phyloP scores from a whole-genome alignment of 2,329 filamentous ascomycete genomes.

The Aspergillus sp. region DNA sequence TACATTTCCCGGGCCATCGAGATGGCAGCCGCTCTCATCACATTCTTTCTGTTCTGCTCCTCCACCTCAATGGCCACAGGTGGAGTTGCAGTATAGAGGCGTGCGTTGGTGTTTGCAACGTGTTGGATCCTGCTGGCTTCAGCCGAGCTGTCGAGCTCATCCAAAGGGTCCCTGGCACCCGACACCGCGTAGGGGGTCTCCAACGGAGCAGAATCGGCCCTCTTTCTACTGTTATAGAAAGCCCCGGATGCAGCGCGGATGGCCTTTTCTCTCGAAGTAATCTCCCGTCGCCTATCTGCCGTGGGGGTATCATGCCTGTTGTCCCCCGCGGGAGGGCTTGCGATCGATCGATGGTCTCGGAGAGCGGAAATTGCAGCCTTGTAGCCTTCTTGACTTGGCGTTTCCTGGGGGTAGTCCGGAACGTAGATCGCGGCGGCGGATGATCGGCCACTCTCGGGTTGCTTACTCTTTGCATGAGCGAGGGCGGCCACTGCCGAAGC shows the following conservation, averaged over 20 bases:
- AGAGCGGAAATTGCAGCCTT: conserved; percentile 71
- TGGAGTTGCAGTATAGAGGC: conserved; percentile 76
- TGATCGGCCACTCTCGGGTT: conserved; percentile 53
- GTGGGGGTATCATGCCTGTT: conserved; percentile 52
- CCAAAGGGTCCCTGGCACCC: conserved; percentile 62
- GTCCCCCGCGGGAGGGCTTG: conserved; percentile 13
- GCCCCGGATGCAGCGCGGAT: conserved; percentile 75
- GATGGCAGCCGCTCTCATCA: conserved; percentile 76
- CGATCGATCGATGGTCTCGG: conserved; percentile 25
- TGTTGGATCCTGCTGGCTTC: conserved; percentile 65
- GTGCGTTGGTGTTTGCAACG: conserved; percentile 66
- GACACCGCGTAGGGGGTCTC: conserved; percentile 61
- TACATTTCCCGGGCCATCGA: conserved; percentile 92
- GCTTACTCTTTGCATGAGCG: conserved; percentile 70
- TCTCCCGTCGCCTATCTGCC: conserved; percentile 45
- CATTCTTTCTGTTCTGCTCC: conserved; percentile 70
- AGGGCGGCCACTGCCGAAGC: conserved; percentile 72
- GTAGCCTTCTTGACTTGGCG: conserved; percentile 64
- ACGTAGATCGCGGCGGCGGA: conserved; percentile 58
- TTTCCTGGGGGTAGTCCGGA: conserved; percentile 55
- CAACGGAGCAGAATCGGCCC: conserved; percentile 67
- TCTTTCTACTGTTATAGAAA: conserved; percentile 61
- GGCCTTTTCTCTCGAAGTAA: conserved; percentile 62
- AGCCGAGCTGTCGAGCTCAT: conserved; percentile 40
- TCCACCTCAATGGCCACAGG: conserved; percentile 70